These are phyloP conservation scores for Cercospora zeina DNA, from an alignment of 2,329 filamentous ascomycete genomes.

Conservation along the genomic window DNA sequence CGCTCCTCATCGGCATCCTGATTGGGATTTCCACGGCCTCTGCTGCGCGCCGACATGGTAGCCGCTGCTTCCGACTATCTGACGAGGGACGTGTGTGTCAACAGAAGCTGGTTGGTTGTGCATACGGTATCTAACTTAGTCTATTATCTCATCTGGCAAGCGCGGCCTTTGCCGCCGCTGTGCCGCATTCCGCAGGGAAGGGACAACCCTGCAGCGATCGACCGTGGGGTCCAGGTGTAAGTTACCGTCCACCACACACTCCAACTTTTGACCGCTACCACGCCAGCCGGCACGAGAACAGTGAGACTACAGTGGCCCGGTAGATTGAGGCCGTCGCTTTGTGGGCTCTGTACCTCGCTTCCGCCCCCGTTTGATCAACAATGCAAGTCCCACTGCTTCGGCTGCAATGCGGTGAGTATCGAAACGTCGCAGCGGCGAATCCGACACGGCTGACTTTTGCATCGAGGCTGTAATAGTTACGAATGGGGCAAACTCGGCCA, in stretches of 20 bases:
- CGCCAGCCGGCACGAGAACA: neutral
- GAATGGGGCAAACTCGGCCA: constrained; percentile 96
- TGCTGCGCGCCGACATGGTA: constrained; percentile 50
- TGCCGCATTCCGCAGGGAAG: neutral
- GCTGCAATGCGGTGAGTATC: constrained; percentile 67
- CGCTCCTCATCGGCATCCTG: constrained; percentile 55
- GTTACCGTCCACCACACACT: neutral
- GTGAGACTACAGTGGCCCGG: neutral
- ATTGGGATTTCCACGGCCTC: constrained; percentile 48
- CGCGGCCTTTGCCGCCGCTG: neutral
- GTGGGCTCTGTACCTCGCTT: neutral
- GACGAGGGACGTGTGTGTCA: neutral
- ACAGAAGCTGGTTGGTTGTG: neutral
- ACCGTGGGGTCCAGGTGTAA: too few relatives aligned
- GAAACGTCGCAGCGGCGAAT: neutral
- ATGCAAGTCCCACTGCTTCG: constrained; percentile 82
- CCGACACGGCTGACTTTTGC: neutral
- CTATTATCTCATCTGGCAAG: too few relatives aligned
- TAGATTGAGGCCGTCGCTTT: neutral
- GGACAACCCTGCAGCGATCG: too few relatives aligned
- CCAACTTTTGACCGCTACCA: neutral
- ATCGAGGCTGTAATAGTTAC: constrained; percentile 87
- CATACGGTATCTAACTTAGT: too few relatives aligned
- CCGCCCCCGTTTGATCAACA: constrained; percentile 26
- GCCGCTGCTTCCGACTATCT: neutral